A percentile compares a stretch with the other conserved stretches of the same genome.
Evolutionary conservation across 2,329 filamentous ascomycete species (phyloP).

Genomic region (Hymenoscyphus albidus): DNA sequence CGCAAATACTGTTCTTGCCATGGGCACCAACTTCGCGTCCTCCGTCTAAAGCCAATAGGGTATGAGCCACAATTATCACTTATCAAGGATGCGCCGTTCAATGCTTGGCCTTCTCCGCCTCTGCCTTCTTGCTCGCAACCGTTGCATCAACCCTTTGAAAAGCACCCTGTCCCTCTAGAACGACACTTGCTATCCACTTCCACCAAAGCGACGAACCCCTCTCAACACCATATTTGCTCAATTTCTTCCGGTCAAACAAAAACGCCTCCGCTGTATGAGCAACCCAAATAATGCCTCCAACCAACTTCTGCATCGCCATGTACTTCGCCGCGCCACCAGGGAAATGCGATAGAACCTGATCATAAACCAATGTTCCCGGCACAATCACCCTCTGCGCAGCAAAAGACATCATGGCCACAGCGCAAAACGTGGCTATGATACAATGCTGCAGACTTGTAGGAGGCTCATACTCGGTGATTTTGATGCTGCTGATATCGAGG

Average conservation of each 20-base stretch:
- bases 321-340: conserved; percentile 57
- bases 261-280: conserved; percentile 65
- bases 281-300: conserved; percentile 56
- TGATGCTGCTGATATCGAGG: conserved; percentile 51
- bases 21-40: no score
- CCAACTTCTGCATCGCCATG: conserved; percentile 49
- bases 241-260: conserved; percentile 46
- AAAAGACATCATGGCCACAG: conserved; percentile 51
- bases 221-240: conserved; percentile 47
- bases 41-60: no score
- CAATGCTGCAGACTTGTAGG: conserved; percentile 40
- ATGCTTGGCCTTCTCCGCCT: conserved; percentile 42
- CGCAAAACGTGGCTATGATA: conserved; percentile 51
- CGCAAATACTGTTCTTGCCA: no score
- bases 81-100: conserved; percentile 22
- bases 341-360: conserved; percentile 46
- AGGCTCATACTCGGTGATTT: conserved; percentile 40
- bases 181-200: conserved; percentile 49
- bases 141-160: conserved; percentile 50
- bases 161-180: conserved; percentile 51
- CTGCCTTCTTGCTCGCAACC: conserved; percentile 42
- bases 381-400: conserved; percentile 48
- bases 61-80: not conserved
- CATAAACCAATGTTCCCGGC: conserved; percentile 48
- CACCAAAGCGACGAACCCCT: conserved; percentile 46